phyloP scores from a whole-genome alignment of 176 grass and related monocot species.

The Oryza longistaminata region DNA sequence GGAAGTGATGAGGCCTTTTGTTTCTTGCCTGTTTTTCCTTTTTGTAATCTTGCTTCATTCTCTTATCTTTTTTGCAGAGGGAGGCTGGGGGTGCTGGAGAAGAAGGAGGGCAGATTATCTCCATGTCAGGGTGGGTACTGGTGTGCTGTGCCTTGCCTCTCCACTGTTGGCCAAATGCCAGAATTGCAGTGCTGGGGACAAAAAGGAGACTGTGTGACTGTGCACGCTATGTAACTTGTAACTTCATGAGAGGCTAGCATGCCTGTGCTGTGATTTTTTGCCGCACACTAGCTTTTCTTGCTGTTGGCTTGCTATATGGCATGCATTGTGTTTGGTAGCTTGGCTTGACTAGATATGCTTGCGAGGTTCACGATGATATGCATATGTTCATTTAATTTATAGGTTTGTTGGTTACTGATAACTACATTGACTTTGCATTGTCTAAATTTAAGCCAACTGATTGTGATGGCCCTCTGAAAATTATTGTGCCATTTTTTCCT shows the following conservation, averaged over 20 bases:
- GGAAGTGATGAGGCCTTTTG: slow-evolving; percentile 48
- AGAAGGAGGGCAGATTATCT: slow-evolving; percentile 54
- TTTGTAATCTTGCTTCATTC: slow-evolving; percentile 44
- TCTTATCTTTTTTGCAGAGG: slow-evolving; percentile 42
- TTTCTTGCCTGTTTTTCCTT: slow-evolving; percentile 49
- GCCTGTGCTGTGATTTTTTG: slow-evolving; percentile 40
- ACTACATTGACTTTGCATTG: background rate
- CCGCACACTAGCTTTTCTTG: slow-evolving; percentile 52
- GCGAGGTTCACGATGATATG: slow-evolving; percentile 30
- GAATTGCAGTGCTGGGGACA: slow-evolving; percentile 42
- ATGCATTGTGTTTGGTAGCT: background rate
- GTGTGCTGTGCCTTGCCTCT: slow-evolving; percentile 39
- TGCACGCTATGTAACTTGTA: slow-evolving; percentile 39
- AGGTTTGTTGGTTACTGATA: background rate
- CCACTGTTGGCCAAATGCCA: slow-evolving; percentile 41
- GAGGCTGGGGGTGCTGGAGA: background rate
- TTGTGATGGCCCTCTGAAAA: background rate
- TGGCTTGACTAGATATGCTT: background rate
- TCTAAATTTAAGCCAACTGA: background rate
- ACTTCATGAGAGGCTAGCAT: slow-evolving; percentile 12
- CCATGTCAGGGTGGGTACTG: slow-evolving; percentile 48
- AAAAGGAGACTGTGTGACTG: slow-evolving; percentile 25
- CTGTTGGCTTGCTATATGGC: slow-evolving; percentile 41
- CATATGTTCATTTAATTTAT: slow-evolving; percentile 7
- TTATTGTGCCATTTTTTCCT: background rate